phyloP scores from a whole-genome alignment of 345 rosid genomes.

The Melaleuca quinquenervia region DNA sequence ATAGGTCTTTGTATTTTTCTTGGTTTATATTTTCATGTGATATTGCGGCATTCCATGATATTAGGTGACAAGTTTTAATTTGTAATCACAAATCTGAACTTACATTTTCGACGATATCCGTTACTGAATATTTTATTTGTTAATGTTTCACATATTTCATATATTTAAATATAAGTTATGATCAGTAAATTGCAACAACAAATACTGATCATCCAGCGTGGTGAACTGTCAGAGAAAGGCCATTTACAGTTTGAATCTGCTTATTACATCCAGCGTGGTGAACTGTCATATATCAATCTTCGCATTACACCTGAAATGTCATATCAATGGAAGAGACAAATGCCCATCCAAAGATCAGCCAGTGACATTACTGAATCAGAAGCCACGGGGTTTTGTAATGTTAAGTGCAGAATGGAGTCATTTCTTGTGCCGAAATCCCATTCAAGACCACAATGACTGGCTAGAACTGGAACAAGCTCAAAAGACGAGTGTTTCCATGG shows the following conservation, averaged over 20 bases:
- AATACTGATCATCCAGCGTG: no score
- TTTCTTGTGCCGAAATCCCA: not conserved
- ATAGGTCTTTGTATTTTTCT: no score
- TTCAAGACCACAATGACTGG: not conserved
- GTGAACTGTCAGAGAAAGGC: not conserved
- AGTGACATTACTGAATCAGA: not conserved
- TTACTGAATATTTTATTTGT: no score
- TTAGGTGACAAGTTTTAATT: no score
- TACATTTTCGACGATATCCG: no score
- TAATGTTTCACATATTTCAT: no score
- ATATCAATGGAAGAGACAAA: not conserved
- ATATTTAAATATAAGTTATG: no score
- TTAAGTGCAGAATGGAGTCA: not conserved
- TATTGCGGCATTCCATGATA: no score
- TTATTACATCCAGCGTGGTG: not conserved
- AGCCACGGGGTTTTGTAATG: not conserved
- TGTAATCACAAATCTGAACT: no score
- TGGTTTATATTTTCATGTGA: no score
- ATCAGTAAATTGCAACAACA: no score
- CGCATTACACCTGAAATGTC: not conserved
- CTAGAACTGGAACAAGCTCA: not conserved
- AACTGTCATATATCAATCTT: not conserved
- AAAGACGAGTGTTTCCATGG: not conserved
- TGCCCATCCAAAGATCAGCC: not conserved
- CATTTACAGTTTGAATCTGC: not conserved